Evolutionary conservation across 1,284 basidiomycete species (phyloP), one percentile per base, ranked within the genome.

Genomic region (Afroboletus lepidellus): DNA sequence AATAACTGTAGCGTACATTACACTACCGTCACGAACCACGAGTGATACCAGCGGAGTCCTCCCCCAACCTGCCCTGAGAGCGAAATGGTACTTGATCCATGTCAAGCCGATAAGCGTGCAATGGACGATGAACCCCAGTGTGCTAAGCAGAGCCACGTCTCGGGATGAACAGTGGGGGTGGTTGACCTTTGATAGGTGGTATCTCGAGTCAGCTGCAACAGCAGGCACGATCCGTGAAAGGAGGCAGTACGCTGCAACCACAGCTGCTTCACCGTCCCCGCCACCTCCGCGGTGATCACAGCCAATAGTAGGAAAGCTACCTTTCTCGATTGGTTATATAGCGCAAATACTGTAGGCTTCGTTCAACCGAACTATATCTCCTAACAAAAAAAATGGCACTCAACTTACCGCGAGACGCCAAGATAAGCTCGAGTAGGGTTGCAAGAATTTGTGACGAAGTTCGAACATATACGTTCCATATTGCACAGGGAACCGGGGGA

Each of bases 281-380:
- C 51, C 21, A 39, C 3, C 34, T 66, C 62, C 11, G 15, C 8
- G 24, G 44, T 5, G 20, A 64, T 58, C 32, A 66, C 33, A 24
- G 41, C 12, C 5, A 9, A 29, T 4, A 63, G 18, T 1, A 61
- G 8, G 13, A 53, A 21, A 16, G 27, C 51, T 12, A 64, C 33
- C 13, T 8, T 54, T 16, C 25, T 62, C 16, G 63, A 62, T 41
- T 45, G 53, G 16, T 65, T 63, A 16, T 62, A 62, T 13, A 65
- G 36, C 15, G 59, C 60, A 39, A 53, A 54, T 16, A 63, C 60
- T 62, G 51, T 39, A 15, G 12, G 3, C 0, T 8, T 18, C 13
- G 36, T 57, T 12, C 23, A 30, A 11, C n/a, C 16, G n/a, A 41
- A 38, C 41, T 25, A 23, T 8, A 21, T 43, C 18, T 15, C 30